Percentiles rank a stretch among this genome's conserved stretches.
phyloP scores from a whole-genome alignment of 2,329 filamentous ascomycete genomes.

The Pseudofabraea citricarpa region DNA sequence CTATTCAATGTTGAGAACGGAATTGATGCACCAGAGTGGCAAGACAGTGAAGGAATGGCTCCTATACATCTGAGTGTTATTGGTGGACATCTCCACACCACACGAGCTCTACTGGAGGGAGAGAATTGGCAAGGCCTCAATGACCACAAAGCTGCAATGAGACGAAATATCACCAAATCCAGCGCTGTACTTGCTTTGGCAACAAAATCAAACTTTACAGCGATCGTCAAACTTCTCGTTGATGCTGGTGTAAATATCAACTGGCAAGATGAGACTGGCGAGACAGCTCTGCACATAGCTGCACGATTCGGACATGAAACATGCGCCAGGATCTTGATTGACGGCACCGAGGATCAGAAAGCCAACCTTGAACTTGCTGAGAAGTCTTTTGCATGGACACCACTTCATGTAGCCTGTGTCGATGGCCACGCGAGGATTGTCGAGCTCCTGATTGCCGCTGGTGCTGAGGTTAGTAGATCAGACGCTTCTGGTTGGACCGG shows the following conservation, averaged over 20 bases:
- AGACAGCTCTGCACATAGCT: slow-evolving; percentile 88
- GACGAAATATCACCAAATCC: slow-evolving; percentile 72
- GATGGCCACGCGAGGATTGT: slow-evolving; percentile 77
- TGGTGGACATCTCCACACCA: slow-evolving; percentile 83
- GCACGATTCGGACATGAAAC: slow-evolving; percentile 81
- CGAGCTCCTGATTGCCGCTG: slow-evolving; percentile 70
- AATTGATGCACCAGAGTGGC: slow-evolving; percentile 84
- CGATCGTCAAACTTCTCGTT: slow-evolving; percentile 82
- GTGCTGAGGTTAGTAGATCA: slow-evolving; percentile 66
- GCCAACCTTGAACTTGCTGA: slow-evolving; percentile 74
- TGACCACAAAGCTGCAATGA: slow-evolving; percentile 56
- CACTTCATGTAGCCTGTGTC: slow-evolving; percentile 88
- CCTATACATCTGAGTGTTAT: slow-evolving; percentile 91
- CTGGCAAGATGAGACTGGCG: slow-evolving; percentile 83
- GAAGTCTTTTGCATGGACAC: slow-evolving; percentile 87
- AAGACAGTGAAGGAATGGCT: slow-evolving; percentile 86
- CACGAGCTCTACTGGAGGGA: slow-evolving; percentile 71
- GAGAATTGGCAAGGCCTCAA: slow-evolving; percentile 68
- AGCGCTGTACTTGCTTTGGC: slow-evolving; percentile 85
- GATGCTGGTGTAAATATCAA: slow-evolving; percentile 90
- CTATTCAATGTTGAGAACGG: slow-evolving; percentile 81
- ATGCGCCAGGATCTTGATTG: slow-evolving; percentile 72
- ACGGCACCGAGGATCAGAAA: slow-evolving; percentile 65
- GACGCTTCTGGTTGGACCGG: slow-evolving; percentile 94
- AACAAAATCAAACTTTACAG: slow-evolving; percentile 78